Evolutionary conservation across 768 basidiomycete species (phyloP), one percentile per base, ranked within the genome.

Genomic region (Kwoniella pini): DNA sequence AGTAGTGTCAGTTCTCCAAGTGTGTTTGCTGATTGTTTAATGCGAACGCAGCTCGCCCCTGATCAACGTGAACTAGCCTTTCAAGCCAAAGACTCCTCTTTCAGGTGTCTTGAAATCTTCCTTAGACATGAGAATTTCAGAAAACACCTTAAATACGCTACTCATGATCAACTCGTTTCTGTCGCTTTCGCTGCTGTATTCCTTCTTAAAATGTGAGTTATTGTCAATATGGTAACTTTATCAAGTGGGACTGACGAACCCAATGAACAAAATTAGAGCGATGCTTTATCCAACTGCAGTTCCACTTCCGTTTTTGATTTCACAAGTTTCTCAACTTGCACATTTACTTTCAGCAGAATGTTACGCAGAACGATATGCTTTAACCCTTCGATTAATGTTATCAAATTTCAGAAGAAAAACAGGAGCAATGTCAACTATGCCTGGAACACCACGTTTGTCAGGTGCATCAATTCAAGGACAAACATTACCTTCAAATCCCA

Each of bases 31-130:
- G 26, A 31, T 45, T 46, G 54, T 27, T 0, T 7, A 19, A n/a
- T 40, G 13, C 9, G 24, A 27, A 54, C 26, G 15, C 53, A 71
- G 63, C 91, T 96, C 88, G 86, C 91, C 3, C 91, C 89, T 62
- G 93, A 96, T 77, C 93, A 95, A 74, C 87, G 91, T 38, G 93
- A 95, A 76, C 83, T 95, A 45, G 92, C 92, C 2, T 94, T 95
- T 81, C 90, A 94, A 71, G 93, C 92, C 26, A 95, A 93, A 80
- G 91, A 94, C 71, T 89, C 92, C 0, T 93, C 93, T 4, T 86
- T 88, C 33, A 86, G 86, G 65, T 93, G 91, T 74, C 80, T 97
- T 42, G 84, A 87, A 45, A 88, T 90, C 52, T 92, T 94, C 79
- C 81, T 95, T 65, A 85, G 85, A 56, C 90, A 65, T 6, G 56